Conservation (phyloP, 2,329 filamentous ascomycete genomes). For the Bipolaris bicolor region DNA sequence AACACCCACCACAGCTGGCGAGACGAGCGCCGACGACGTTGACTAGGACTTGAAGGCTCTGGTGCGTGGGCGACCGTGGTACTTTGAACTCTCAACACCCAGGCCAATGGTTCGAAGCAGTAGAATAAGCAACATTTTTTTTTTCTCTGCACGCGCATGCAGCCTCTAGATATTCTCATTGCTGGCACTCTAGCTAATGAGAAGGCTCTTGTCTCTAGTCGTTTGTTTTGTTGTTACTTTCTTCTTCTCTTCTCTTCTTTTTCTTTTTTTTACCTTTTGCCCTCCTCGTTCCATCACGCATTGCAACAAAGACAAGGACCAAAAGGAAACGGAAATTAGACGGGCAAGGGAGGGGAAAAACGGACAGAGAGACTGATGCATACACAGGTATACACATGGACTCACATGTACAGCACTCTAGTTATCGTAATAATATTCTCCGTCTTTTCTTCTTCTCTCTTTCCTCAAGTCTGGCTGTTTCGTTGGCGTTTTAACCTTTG, state of each 20-base stretch:
- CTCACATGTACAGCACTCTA: too few species aligned
- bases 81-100: conserved; percentile 2
- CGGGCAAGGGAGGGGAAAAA: too few species aligned
- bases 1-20: conserved; percentile 15
- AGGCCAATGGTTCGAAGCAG: conserved; percentile 5
- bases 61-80: not conserved
- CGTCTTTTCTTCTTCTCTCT: too few species aligned
- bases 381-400: too few species aligned
- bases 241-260: not conserved
- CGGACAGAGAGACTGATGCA: too few species aligned
- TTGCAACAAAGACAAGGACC: too few species aligned
- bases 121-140: not conserved
- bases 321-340: too few species aligned
- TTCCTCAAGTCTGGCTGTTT: too few species aligned
- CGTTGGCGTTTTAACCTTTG: too few species aligned
- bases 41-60: conserved; percentile 31
- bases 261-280: too few species aligned
- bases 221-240: not conserved
- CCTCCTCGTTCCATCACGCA: too few species aligned
- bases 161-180: not conserved
- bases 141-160: not conserved
- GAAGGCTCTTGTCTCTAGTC: not conserved
- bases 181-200: not conserved
- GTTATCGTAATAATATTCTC: too few species aligned
- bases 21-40: conserved; percentile 44